phyloP scores from a whole-genome alignment of 257 asterid genomes.

The Dorcoceras hygrometricum region DNA sequence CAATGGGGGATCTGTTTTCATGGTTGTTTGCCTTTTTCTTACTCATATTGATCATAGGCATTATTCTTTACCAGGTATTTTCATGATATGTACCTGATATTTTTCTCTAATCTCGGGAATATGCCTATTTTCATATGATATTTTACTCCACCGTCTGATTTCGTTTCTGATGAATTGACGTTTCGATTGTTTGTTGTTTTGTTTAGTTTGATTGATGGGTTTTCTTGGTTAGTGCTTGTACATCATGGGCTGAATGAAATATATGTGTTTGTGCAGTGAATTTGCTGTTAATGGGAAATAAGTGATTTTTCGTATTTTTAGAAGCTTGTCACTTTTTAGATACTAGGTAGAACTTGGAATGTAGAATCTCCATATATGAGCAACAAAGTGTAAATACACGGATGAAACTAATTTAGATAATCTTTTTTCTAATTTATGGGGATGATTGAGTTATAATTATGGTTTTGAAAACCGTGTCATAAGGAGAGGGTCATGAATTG shows the following conservation, averaged over 20 bases:
- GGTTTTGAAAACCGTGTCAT: neutral
- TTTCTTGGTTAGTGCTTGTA: neutral
- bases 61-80: constrained; percentile 66
- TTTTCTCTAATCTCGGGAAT: neutral
- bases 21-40: constrained; percentile 73
- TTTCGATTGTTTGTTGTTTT: constrained; percentile 9
- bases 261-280: neutral
- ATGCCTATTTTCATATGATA: constrained; percentile 1
- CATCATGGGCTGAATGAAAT: constrained; percentile 19
- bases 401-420: neutral
- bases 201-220: neutral
- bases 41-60: constrained; percentile 51
- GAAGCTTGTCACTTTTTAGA: neutral
- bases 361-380: neutral
- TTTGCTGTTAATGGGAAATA: constrained; percentile 5
- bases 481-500: neutral
- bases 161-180: neutral
- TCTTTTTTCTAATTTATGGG: neutral
- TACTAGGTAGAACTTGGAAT: neutral
- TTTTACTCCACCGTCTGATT: constrained; percentile 11
- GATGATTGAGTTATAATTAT: neutral
- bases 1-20: constrained; percentile 65
- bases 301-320: neutral
- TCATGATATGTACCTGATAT: neutral
- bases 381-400: neutral